Evolutionary conservation across 257 asterid species (phyloP).

Genomic region (Solanum arcanum): DNA sequence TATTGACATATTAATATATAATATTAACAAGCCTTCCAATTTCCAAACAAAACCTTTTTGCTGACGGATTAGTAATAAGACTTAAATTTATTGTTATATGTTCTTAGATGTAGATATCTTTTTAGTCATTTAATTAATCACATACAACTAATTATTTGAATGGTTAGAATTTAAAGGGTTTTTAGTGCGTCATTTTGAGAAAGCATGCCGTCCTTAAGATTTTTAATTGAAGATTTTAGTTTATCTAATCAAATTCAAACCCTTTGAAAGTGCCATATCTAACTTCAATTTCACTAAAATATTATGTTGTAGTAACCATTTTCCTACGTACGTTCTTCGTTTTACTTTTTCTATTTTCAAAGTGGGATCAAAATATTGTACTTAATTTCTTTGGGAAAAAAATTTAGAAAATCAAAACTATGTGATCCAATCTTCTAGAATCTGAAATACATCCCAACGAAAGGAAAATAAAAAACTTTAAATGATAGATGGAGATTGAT

Average conservation of each 20-base stretch:
- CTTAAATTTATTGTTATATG: background rate
- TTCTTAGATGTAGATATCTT: background rate
- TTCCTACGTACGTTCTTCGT: background rate
- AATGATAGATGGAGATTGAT: too few species aligned
- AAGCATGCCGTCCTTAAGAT: background rate
- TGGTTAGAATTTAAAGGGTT: background rate
- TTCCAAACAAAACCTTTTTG: background rate
- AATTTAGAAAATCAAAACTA: background rate
- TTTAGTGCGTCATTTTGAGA: background rate
- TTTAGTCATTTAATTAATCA: background rate
- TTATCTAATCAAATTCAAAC: background rate
- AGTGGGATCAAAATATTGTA: background rate
- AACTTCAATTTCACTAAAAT: background rate
- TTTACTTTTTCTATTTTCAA: background rate
- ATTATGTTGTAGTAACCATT: background rate
- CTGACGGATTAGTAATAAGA: background rate
- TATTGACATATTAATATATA: background rate
- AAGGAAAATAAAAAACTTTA: too few species aligned
- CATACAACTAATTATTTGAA: background rate
- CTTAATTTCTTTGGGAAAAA: background rate
- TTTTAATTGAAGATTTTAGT: background rate
- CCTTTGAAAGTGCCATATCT: background rate
- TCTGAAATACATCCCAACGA: too few species aligned
- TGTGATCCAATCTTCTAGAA: background rate
- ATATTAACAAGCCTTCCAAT: background rate